Evolutionary conservation across 805 yeast genomes (phyloP).

Genomic region (Candida qinlingensis): DNA sequence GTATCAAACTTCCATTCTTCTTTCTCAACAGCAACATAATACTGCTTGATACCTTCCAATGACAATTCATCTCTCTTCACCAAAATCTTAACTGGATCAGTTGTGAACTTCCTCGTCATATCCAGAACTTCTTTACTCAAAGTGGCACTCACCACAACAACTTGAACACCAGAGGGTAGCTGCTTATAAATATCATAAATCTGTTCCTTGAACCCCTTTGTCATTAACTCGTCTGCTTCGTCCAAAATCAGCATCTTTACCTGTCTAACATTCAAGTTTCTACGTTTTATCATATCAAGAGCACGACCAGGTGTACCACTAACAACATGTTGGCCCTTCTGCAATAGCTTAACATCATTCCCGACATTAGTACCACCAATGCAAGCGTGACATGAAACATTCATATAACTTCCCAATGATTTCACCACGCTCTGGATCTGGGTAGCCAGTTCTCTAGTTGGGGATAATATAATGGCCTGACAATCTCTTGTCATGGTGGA

Average conservation of each 20-base stretch:
- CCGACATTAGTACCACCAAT: constrained; percentile 89
- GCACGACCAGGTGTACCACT: constrained; percentile 99
- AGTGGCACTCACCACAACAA: constrained; percentile 92
- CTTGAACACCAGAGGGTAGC: constrained; percentile 83
- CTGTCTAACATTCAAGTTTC: constrained; percentile 65
- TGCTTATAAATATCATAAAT: constrained; percentile 85
- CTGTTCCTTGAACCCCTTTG: constrained; percentile 93
- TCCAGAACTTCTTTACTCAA: constrained; percentile 88
- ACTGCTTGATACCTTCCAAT: constrained; percentile 92
- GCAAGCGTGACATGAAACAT: constrained; percentile 81
- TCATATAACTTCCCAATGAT: constrained; percentile 84
- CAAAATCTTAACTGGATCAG: constrained; percentile 87
- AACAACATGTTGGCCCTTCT: constrained; percentile 81
- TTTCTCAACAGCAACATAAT: constrained; percentile 81
- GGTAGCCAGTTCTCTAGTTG: constrained; percentile 92
- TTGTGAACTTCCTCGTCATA: constrained; percentile 87
- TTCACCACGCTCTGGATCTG: constrained; percentile 88
- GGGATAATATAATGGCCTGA: constrained; percentile 89
- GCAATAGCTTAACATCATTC: constrained; percentile 71
- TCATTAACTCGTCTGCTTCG: constrained; percentile 94
- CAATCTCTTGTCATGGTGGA: constrained; percentile 68
- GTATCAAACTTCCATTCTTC: constrained; percentile 95
- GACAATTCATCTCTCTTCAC: constrained; percentile 94
- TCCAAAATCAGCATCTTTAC: constrained; percentile 87
- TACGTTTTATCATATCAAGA: constrained; percentile 81